These are phyloP conservation scores for Catharanthus roseus DNA, from an alignment of 257 asterid genomes.

Conservation along the genomic window DNA sequence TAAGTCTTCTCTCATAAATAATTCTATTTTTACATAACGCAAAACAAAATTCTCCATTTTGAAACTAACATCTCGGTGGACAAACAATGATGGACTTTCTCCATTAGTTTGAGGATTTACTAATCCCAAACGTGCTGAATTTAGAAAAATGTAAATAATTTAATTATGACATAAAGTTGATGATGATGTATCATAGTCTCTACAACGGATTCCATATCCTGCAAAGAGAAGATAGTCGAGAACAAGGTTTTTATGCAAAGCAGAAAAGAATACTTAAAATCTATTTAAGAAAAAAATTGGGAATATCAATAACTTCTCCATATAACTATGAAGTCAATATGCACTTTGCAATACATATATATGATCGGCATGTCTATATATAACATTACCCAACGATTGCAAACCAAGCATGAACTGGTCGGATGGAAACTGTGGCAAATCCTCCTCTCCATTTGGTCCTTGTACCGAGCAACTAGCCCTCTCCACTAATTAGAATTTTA, in stretches of 20 bases:
- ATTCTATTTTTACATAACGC: no score
- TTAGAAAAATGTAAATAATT: no score
- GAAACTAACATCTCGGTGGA: no score
- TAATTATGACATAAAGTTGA: no score
- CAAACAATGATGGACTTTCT: no score
- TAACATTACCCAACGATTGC: no score
- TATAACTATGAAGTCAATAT: not conserved
- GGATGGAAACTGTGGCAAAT: not conserved
- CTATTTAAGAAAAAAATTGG: not conserved
- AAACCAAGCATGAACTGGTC: not conserved
- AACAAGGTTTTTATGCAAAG: slow-evolving; percentile 5
- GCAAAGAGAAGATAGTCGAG: slow-evolving; percentile 10
- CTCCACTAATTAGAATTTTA: not conserved
- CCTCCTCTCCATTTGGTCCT: not conserved
- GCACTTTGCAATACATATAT: not conserved
- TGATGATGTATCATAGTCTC: slow-evolving; percentile 99
- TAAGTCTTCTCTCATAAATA: no score
- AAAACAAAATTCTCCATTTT: no score
- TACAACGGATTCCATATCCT: slow-evolving; percentile 92
- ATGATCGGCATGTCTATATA: no score
- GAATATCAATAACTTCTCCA: not conserved
- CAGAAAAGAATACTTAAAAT: no score
- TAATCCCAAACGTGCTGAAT: no score
- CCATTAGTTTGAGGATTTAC: no score
- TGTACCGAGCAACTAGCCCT: not conserved